These are phyloP conservation scores for Roridomyces roridus DNA, from an alignment of 768 basidiomycete genomes.

Conservation along the genomic window DNA sequence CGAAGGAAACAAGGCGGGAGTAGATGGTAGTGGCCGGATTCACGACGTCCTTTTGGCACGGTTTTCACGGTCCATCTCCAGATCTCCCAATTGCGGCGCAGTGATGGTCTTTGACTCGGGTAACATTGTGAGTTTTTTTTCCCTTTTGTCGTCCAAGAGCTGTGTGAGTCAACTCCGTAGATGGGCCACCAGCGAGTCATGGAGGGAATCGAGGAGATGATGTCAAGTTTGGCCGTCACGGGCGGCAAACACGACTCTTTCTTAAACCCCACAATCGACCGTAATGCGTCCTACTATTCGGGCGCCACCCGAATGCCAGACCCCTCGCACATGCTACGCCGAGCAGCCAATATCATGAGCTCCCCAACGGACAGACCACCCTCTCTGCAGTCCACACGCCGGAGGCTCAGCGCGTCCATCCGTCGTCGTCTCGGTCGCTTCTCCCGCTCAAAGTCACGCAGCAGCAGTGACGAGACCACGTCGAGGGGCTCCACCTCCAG, in stretches of 20 bases:
- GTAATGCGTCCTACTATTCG: slow-evolving; percentile 12
- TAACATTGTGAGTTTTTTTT: not conserved
- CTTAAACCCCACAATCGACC: slow-evolving; percentile 14
- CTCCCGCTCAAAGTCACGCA: slow-evolving; percentile 8
- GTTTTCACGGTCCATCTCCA: no score
- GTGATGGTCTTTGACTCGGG: no score
- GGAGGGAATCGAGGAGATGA: not conserved
- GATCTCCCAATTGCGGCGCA: not conserved
- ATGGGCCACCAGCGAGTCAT: not conserved
- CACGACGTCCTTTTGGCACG: not conserved
- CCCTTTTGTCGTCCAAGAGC: not conserved
- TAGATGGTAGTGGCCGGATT: slow-evolving; percentile 1
- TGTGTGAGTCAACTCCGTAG: not conserved
- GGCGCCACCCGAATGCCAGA: slow-evolving; percentile 14
- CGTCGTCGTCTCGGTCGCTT: slow-evolving; percentile 19
- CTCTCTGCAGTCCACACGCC: slow-evolving; percentile 10
- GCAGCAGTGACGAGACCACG: slow-evolving; percentile 11
- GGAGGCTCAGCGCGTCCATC: slow-evolving; percentile 17
- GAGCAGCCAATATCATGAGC: slow-evolving; percentile 18
- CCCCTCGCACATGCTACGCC: slow-evolving; percentile 18
- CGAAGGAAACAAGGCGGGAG: not conserved
- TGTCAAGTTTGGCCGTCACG: slow-evolving; percentile 2
- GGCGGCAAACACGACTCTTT: not conserved
- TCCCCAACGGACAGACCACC: slow-evolving; percentile 3
- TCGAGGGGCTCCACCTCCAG: slow-evolving; percentile 15